Evolutionary conservation across 805 yeast species (phyloP), one percentile per base, ranked within the genome.

Genomic region (Starmerella stigmatis): DNA sequence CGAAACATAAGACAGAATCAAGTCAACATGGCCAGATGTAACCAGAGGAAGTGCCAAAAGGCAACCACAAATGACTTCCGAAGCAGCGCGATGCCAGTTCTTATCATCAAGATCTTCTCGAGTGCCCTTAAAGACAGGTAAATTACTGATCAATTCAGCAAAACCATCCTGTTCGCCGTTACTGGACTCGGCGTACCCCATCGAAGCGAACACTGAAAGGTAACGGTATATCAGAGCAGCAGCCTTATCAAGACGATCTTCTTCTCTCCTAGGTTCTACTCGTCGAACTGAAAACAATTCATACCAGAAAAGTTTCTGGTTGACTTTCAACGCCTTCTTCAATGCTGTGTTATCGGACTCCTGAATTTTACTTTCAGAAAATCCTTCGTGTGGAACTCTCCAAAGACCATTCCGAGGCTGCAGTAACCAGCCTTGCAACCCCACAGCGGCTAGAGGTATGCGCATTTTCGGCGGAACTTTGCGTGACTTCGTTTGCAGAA

Each of bases 31-130:
- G 3, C 13, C n/a, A 2, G 26, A 30, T 13, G 10, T 8, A 15
- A 45, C n/a, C 10, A 45, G 26, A 3, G 49, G 50, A 5, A 35
- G 13, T 2, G 56, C 44, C n/a, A 45, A 42, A 22, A 48, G 20
- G 0, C 47, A 36, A 3, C 52, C 60, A 16, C 41, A 41, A 5
- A 29, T 10, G 2, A 84, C 60, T 60, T 88, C 96, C 45, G 85
- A 75, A 1, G 73, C 68, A 10, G 81, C 78, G 23, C 92, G 77
- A 58, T 88, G 94, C 2, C 81, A 67, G 13, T 85, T 75, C 54
- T 80, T 81, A 47, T 86, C 94, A 46, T 76, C 79, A 23, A 39
- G 7, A n/a, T 44, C 40, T 12, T 29, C 30, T 12, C 30, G 23
- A 7, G 35, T 22, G 6, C 15, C 22, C 3, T n/a, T 3, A 4